A percentile compares a stretch with the other conserved stretches of the same genome.
These are phyloP conservation scores for Arthrobotrys entomopaga DNA, from an alignment of 2,329 filamentous ascomycete genomes.

Conservation along the genomic window DNA sequence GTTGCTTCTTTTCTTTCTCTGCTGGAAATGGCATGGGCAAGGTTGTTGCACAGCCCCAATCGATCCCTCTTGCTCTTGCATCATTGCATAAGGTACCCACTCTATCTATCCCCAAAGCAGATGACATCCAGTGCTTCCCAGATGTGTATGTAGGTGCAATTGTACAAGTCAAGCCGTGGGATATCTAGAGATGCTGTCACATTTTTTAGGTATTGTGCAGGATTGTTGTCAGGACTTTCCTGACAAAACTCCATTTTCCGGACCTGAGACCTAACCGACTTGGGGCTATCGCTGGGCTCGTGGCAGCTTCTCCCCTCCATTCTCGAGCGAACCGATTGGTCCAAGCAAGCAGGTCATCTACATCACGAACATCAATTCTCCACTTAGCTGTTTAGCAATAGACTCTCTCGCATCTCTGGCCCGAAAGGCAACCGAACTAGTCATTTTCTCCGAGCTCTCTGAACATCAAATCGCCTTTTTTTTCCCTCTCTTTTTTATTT, in stretches of 20 bases:
- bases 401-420: conserved; percentile 53
- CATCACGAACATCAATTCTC: not conserved
- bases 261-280: conserved; percentile 52
- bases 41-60: conserved; percentile 56
- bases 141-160: not conserved
- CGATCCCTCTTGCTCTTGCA: conserved; percentile 52
- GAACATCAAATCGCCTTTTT: conserved; percentile 28
- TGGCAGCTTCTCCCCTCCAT: conserved; percentile 43
- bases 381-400: conserved; percentile 23
- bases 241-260: conserved; percentile 43
- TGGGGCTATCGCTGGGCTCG: conserved; percentile 36
- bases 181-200: conserved; percentile 47
- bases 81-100: conserved; percentile 55
- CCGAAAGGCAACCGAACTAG: conserved; percentile 55
- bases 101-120: conserved; percentile 44
- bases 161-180: conserved; percentile 48
- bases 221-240: conserved; percentile 43
- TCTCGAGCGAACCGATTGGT: conserved; percentile 51
- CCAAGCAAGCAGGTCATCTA: conserved; percentile 9
- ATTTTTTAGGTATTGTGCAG: conserved; percentile 35
- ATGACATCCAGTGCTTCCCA: conserved; percentile 47
- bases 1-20: conserved; percentile 28
- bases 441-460: conserved; percentile 52
- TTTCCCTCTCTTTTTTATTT: conserved; percentile 15
- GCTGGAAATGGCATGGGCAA: conserved; percentile 34